Evolutionary conservation across 345 rosid genomes (phyloP).

Genomic region (Pugionium cornutum): DNA sequence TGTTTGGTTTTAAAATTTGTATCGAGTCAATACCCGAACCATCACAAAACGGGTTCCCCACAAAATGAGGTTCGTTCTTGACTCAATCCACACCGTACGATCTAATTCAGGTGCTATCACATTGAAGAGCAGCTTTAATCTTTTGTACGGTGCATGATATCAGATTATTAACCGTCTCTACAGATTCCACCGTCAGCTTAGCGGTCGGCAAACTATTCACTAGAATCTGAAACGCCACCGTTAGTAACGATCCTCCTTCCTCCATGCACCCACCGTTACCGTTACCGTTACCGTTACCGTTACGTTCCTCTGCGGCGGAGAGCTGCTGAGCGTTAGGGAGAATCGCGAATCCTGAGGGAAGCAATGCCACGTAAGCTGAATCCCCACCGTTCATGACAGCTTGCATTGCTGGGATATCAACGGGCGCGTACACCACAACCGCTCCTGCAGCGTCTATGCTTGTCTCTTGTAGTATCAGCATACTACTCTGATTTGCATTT

Average conservation of each 20-base stretch:
- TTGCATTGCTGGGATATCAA: slow-evolving; percentile 95
- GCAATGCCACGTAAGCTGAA: slow-evolving; percentile 88
- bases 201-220: slow-evolving; percentile 95
- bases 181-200: slow-evolving; percentile 92
- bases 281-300: slow-evolving; percentile 28
- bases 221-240: slow-evolving; percentile 93
- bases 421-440: slow-evolving; percentile 97
- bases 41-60: neutral
- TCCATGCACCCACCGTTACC: slow-evolving; percentile 40
- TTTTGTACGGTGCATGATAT: slow-evolving; percentile 92
- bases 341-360: slow-evolving; percentile 91
- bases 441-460: slow-evolving; percentile 94
- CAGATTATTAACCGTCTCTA: slow-evolving; percentile 90
- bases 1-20: no score
- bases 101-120: slow-evolving; percentile 52
- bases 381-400: slow-evolving; percentile 96
- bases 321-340: slow-evolving; percentile 57
- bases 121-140: slow-evolving; percentile 84
- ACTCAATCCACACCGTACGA: slow-evolving; percentile 34
- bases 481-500: slow-evolving; percentile 88
- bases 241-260: slow-evolving; percentile 79
- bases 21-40: slow-evolving; percentile 48
- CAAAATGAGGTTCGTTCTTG: slow-evolving; percentile 46
- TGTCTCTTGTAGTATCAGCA: slow-evolving; percentile 94
- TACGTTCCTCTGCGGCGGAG: slow-evolving; percentile 31